Evolutionary conservation across 148 eudicot species (phyloP).

Genomic region (Hydrangea macrophylla): DNA sequence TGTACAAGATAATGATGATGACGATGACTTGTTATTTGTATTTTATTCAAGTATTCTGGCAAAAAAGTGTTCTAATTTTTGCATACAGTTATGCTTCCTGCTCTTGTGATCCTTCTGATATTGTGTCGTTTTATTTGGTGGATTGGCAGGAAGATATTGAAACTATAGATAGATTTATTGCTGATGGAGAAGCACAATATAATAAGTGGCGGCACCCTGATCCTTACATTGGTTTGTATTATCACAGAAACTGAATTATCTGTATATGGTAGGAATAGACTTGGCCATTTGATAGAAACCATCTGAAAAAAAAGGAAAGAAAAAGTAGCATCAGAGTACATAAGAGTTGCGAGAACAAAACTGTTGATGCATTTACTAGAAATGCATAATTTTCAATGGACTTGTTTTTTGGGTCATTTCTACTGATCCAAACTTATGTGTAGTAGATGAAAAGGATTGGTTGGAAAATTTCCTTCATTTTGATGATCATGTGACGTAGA

Average conservation of each 20-base stretch:
- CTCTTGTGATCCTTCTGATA: background rate
- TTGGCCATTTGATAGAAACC: background rate
- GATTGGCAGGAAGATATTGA: constrained; percentile 68
- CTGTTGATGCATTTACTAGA: background rate
- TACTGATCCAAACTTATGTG: too few species aligned
- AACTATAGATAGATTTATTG: constrained; percentile 80
- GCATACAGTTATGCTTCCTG: background rate
- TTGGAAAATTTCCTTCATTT: background rate
- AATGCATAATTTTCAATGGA: background rate
- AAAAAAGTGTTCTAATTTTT: background rate
- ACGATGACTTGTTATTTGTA: background rate
- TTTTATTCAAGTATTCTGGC: background rate
- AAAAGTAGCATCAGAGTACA: too few species aligned
- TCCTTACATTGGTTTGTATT: constrained; percentile 79
- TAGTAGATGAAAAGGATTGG: background rate
- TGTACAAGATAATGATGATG: too few species aligned
- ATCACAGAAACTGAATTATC: background rate
- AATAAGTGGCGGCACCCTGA: constrained; percentile 94
- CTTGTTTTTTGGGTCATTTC: background rate
- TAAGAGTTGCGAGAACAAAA: too few species aligned
- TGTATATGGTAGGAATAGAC: background rate
- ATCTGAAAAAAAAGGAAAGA: background rate
- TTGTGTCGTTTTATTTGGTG: constrained; percentile 12
- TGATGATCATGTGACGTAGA: background rate
- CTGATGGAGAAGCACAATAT: constrained; percentile 69